A percentile compares a stretch with the other conserved stretches of the same genome.
Evolutionary conservation across 1,139 yeast genomes (phyloP).

Genomic region (Blastobotrys ciferrii): DNA sequence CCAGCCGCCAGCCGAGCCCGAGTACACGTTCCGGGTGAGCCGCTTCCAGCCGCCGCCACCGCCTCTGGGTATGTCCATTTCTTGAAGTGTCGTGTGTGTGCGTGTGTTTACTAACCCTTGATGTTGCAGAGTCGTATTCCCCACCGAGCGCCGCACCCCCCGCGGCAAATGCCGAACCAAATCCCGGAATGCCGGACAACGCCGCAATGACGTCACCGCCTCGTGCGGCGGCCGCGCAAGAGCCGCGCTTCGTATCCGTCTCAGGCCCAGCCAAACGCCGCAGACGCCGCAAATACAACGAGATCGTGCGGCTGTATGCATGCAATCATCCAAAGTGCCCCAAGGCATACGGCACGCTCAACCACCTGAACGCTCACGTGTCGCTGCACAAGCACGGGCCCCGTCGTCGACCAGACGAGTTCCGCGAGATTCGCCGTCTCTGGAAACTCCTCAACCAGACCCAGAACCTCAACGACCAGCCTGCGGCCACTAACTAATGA

Average conservation of each 20-base stretch:
- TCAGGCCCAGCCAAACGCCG: slow-evolving; percentile 38
- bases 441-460: slow-evolving; percentile 27
- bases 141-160: background rate
- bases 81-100: background rate
- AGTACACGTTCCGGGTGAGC: background rate
- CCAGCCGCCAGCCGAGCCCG: background rate
- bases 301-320: slow-evolving; percentile 62
- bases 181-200: background rate
- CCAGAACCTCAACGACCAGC: no score
- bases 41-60: background rate
- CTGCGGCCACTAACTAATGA: no score
- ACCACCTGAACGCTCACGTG: slow-evolving; percentile 76
- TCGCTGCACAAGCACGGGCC: slow-evolving; percentile 70
- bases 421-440: slow-evolving; percentile 46
- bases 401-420: slow-evolving; percentile 67
- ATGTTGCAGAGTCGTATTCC: background rate
- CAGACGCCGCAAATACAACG: slow-evolving; percentile 66
- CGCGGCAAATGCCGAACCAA: slow-evolving; percentile 7
- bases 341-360: slow-evolving; percentile 73
- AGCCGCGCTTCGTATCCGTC: background rate
- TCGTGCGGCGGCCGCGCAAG: background rate
- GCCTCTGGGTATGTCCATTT: background rate
- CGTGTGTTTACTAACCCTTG: background rate
- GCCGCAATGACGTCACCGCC: background rate
- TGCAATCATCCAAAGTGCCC: slow-evolving; percentile 62